A percentile compares a stretch with the other conserved stretches of the same genome.
phyloP scores from a whole-genome alignment of 352 stramenopile species.

The Pythium aquatile region DNA sequence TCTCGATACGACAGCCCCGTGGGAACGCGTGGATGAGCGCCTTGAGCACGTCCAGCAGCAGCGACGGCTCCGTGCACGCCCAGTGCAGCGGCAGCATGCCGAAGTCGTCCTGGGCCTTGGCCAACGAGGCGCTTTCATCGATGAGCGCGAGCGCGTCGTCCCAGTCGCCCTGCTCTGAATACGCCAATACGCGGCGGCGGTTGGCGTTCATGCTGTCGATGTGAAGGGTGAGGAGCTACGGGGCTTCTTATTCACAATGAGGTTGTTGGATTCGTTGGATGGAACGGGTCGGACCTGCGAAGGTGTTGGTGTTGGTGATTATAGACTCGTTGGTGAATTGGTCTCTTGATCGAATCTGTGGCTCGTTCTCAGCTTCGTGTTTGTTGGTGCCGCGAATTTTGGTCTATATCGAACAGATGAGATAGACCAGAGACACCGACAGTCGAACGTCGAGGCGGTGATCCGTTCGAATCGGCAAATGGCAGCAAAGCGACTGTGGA shows the following conservation, averaged over 20 bases:
- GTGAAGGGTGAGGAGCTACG: not conserved
- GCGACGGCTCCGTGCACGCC: slow-evolving; percentile 63
- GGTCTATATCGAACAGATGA: slow-evolving; percentile 6
- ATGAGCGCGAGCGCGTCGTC: slow-evolving; percentile 46
- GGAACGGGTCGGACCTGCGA: not conserved
- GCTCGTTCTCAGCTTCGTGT: not conserved
- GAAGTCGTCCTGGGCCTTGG: slow-evolving; percentile 75
- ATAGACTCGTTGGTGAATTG: slow-evolving; percentile 1
- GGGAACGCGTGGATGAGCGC: slow-evolving; percentile 54
- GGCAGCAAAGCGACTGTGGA: not conserved
- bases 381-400: not conserved
- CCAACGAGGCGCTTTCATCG: slow-evolving; percentile 34
- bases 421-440: slow-evolving; percentile 4
- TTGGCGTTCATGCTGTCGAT: slow-evolving; percentile 37
- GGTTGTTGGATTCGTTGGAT: slow-evolving; percentile 1
- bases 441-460: not conserved
- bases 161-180: slow-evolving; percentile 73
- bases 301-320: slow-evolving; percentile 3
- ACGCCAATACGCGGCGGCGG: slow-evolving; percentile 45
- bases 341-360: not conserved
- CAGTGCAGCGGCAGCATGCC: slow-evolving; percentile 85
- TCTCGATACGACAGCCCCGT: slow-evolving; percentile 53
- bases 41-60: slow-evolving; percentile 48
- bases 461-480: slow-evolving; percentile 1
- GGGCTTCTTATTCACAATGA: not conserved